Conservation (phyloP, 1,284 basidiomycete genomes). For the Pascua guehoae region DNA sequence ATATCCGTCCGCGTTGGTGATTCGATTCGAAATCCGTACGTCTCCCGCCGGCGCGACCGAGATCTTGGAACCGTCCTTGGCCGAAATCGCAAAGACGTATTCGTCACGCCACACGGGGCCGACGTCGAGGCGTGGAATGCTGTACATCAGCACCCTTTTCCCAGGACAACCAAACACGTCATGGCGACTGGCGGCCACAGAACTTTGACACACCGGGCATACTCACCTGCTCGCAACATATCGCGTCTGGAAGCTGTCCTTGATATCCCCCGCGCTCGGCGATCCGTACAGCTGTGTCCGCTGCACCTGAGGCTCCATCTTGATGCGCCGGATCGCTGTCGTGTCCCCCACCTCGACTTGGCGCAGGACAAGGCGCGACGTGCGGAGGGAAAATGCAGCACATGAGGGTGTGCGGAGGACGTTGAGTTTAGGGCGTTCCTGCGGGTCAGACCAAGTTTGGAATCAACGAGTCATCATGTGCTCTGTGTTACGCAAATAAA, state of each 20-base stretch:
- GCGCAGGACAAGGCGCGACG: slow-evolving; percentile 31
- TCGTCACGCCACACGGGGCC: slow-evolving; percentile 25
- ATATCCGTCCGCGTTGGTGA: slow-evolving; percentile 36
- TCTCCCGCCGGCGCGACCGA: slow-evolving; percentile 21
- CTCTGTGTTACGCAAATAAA: not conserved
- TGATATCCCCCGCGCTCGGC: slow-evolving; percentile 29
- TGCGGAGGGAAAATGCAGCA: slow-evolving; percentile 25
- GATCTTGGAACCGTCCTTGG: slow-evolving; percentile 23
- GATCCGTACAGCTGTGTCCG: slow-evolving; percentile 45
- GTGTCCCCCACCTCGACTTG: slow-evolving; percentile 34
- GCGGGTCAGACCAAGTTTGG: not conserved
- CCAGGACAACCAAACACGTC: too few species aligned
- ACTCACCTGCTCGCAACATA: slow-evolving; percentile 26
- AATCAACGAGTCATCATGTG: not conserved
- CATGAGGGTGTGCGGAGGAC: slow-evolving; percentile 36
- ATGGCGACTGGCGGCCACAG: too few species aligned
- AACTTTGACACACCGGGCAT: too few species aligned
- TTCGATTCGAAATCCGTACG: slow-evolving; percentile 28
- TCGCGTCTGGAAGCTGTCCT: slow-evolving; percentile 33
- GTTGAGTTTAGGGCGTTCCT: slow-evolving; percentile 19
- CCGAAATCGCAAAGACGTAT: slow-evolving; percentile 43
- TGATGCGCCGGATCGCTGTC: slow-evolving; percentile 38
- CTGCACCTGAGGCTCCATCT: slow-evolving; percentile 45
- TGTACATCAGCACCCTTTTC: not conserved
- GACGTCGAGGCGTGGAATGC: slow-evolving; percentile 9